Evolutionary conservation across 768 basidiomycete genomes (phyloP).

Genomic region (Tephrocybe rancida): DNA sequence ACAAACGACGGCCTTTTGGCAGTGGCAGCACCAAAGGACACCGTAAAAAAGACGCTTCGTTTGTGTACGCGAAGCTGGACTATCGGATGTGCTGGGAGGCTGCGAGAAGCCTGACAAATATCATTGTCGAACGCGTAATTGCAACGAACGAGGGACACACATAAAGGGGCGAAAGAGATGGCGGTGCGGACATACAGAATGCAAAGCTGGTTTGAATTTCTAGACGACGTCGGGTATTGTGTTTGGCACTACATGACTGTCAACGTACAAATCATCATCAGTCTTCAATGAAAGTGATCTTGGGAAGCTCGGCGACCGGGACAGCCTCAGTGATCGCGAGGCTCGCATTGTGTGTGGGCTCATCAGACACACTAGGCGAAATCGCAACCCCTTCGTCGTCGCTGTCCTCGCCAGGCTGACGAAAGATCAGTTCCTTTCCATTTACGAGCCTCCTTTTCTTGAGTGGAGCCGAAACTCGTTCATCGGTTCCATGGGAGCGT

Average conservation of each 20-base stretch:
- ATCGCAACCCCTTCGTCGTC: constrained; percentile 28
- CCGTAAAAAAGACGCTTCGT: too few species aligned
- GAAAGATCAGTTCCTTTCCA: constrained; percentile 68
- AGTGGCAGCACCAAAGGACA: too few species aligned
- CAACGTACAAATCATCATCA: background rate
- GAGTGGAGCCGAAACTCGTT: constrained; percentile 43
- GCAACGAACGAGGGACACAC: background rate
- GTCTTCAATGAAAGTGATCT: constrained; percentile 11
- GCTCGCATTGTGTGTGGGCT: background rate
- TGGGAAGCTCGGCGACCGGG: constrained; percentile 8
- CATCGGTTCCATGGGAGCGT: constrained; percentile 17
- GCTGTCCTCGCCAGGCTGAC: constrained; percentile 44
- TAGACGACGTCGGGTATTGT: too few species aligned
- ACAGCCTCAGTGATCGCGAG: background rate
- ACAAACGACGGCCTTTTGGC: too few species aligned
- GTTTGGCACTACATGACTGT: too few species aligned
- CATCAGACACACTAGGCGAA: background rate
- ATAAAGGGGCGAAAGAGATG: too few species aligned
- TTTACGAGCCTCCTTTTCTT: constrained; percentile 86
- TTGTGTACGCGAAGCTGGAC: too few species aligned
- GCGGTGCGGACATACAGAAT: too few species aligned
- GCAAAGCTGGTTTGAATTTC: background rate
- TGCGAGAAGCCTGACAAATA: too few species aligned
- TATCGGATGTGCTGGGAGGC: too few species aligned
- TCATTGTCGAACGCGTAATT: too few species aligned